A percentile compares a stretch with the other conserved stretches of the same genome.
These are phyloP conservation scores for Metarhizium brunneum DNA, from an alignment of 2,329 filamentous ascomycete genomes.

Conservation along the genomic window DNA sequence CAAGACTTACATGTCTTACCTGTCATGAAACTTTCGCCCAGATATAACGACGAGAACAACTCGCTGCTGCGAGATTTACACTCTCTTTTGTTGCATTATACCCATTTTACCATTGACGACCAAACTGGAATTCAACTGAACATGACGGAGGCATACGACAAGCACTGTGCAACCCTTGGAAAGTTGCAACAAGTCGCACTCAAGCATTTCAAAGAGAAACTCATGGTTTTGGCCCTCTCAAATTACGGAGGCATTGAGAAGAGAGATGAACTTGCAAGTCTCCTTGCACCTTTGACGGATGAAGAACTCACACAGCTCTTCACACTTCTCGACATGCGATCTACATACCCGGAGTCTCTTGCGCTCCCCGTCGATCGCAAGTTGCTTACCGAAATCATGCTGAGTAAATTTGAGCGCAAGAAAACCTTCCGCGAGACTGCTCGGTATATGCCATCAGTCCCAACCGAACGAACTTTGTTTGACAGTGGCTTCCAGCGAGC, in stretches of 20 bases:
- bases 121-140: constrained; percentile 73
- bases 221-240: constrained; percentile 83
- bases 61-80: constrained; percentile 72
- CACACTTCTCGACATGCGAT: constrained; percentile 65
- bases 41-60: constrained; percentile 68
- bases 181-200: constrained; percentile 69
- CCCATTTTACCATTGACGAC: constrained; percentile 83
- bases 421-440: constrained; percentile 76
- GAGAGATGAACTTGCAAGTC: constrained; percentile 64
- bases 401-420: constrained; percentile 66
- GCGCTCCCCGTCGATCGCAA: constrained; percentile 53
- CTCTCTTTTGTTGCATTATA: constrained; percentile 75
- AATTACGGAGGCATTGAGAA: constrained; percentile 86
- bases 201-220: constrained; percentile 78
- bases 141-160: constrained; percentile 64
- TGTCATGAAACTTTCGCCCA: constrained; percentile 66
- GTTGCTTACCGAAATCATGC: constrained; percentile 61
- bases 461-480: constrained; percentile 75
- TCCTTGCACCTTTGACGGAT: constrained; percentile 65
- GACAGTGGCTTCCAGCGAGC: constrained; percentile 70
- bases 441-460: constrained; percentile 63
- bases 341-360: constrained; percentile 66
- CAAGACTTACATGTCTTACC: constrained; percentile 78
- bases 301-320: constrained; percentile 64
- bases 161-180: constrained; percentile 68